A percentile compares a stretch with the other conserved stretches of the same genome.
Evolutionary conservation across 2,329 filamentous ascomycete species (phyloP).

Genomic region (Cordyceps javanica): DNA sequence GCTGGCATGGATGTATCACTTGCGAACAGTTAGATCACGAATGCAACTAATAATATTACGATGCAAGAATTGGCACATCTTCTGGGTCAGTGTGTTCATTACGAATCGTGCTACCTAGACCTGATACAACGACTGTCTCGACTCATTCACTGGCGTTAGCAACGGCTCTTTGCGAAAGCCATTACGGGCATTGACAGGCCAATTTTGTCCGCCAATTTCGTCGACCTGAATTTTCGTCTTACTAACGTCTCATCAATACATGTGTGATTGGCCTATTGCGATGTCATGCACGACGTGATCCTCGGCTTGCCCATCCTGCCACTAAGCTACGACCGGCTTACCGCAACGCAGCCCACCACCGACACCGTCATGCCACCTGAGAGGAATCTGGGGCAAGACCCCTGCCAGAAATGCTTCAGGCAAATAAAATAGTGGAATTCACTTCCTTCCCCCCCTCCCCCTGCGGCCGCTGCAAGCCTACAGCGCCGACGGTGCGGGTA

Average conservation of each 20-base stretch:
- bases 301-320: neutral
- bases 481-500: neutral
- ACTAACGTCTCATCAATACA: neutral
- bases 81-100: neutral
- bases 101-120: neutral
- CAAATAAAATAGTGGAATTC: slow-evolving; percentile 1
- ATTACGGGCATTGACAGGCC: neutral
- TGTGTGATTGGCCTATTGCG: neutral
- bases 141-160: neutral
- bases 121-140: neutral
- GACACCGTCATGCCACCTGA: slow-evolving; percentile 15
- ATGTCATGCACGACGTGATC: neutral
- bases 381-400: slow-evolving; percentile 27
- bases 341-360: slow-evolving; percentile 7
- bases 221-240: neutral
- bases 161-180: neutral
- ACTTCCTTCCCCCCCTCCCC: neutral
- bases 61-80: neutral
- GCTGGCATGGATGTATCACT: neutral
- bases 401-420: slow-evolving; percentile 17
- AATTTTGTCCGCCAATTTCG: neutral
- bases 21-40: neutral
- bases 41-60: neutral
- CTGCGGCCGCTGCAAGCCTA: slow-evolving; percentile 8
- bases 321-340: neutral